Conservation (phyloP, 2,329 filamentous ascomycete genomes). For the Colletotrichum abscissum region DNA sequence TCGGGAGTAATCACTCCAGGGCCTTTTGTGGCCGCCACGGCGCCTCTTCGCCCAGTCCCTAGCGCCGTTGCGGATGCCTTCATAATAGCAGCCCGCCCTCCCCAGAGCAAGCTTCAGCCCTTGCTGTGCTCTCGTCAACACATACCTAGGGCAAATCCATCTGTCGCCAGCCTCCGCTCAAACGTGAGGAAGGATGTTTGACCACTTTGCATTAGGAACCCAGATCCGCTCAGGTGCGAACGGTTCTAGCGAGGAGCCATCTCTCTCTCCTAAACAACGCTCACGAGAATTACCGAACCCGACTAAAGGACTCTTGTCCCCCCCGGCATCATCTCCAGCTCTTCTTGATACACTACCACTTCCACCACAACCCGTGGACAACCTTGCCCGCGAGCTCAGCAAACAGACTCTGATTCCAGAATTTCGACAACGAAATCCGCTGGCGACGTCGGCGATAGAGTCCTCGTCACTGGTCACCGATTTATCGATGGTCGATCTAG, state of each 20-base stretch:
- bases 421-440: background rate
- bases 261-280: slow-evolving; percentile 25
- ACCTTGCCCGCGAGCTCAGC: slow-evolving; percentile 25
- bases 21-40: slow-evolving; percentile 31
- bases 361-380: slow-evolving; percentile 24
- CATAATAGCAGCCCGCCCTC: slow-evolving; percentile 23
- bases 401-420: slow-evolving; percentile 23
- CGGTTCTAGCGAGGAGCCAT: background rate
- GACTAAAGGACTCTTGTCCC: background rate
- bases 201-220: slow-evolving; percentile 25
- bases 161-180: background rate
- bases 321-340: background rate
- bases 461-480: slow-evolving; percentile 4
- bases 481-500: slow-evolving; percentile 14
- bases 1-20: slow-evolving; percentile 15
- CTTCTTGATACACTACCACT: background rate
- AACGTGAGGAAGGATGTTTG: slow-evolving; percentile 19
- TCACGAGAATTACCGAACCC: slow-evolving; percentile 4
- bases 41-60: slow-evolving; percentile 7
- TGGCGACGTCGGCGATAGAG: background rate
- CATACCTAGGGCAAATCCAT: background rate
- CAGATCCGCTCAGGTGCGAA: slow-evolving; percentile 17
- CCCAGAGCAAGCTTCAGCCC: background rate
- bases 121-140: background rate
- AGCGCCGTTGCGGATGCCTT: slow-evolving; percentile 33